Evolutionary conservation across 2,329 filamentous ascomycete genomes (phyloP), one percentile per base, ranked within the genome.

Genomic region (Chaetomium sp.): DNA sequence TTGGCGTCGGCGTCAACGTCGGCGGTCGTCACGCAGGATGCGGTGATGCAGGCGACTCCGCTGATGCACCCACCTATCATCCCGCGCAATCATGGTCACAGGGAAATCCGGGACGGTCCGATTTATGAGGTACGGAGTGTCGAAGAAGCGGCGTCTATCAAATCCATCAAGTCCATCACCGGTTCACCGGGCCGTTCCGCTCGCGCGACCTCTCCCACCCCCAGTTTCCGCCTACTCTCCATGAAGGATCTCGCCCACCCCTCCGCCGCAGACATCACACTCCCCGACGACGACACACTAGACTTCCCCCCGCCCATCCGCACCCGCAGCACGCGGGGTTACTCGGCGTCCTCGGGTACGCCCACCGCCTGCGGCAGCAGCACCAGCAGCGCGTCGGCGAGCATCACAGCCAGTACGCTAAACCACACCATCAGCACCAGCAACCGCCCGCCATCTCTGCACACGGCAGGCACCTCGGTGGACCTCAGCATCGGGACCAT

Each of bases 391-490:
- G 19, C 19, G 19, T 27, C 19, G 19, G 19, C 19, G 19, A 27
- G 19, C 19, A 27, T 27, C 19, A 55, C 3, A 64, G 71, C 3
- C 72, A 72, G 1, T 68, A 70, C 63, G 2, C 64, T 68, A 11
- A 75, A 27, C 19, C 19, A 27, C 19, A 27, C 72, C 4, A 72
- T 71, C 11, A 73, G 72, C 46, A 66, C 66, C 4, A 72, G 71
- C n/a, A 64, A 58, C 3, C 66, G 72, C 1, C 72, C 74, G 0
- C 68, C 69, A 34, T 77, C 75, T 2, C 70, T 68, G 32, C 73
- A 76, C 53, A 78, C 76, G 0, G 69, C 72, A 7, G 72, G 70
- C 34, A 78, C 76, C 0, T 77, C 76, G 0, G 64, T 78, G 42
- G 74, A 78, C 58, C 59, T 73, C 11, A 61, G 60, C 62, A 4